These are phyloP conservation scores for Kodamaea kaohsiungensis DNA, from an alignment of 805 yeast genomes.

Conservation along the genomic window DNA sequence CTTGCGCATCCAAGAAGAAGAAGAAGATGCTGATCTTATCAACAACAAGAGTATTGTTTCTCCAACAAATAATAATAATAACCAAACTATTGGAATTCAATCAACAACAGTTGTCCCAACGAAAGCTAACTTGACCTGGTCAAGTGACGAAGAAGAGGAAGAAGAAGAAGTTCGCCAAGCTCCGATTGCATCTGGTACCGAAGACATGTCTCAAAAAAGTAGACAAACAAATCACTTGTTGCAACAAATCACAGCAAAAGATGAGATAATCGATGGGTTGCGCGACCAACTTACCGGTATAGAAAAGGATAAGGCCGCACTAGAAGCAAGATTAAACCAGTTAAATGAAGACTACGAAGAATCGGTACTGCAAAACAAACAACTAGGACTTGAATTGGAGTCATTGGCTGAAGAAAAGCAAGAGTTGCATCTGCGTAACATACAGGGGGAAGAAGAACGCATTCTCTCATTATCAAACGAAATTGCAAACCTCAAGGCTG, in stretches of 20 bases:
- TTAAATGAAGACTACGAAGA: slow-evolving; percentile 25
- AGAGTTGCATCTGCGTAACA: slow-evolving; percentile 8
- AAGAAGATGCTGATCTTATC: background rate
- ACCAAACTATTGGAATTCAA: slow-evolving; percentile 47
- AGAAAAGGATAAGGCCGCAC: slow-evolving; percentile 11
- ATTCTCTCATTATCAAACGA: background rate
- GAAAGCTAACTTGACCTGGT: slow-evolving; percentile 84
- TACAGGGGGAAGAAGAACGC: background rate
- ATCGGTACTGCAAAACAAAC: slow-evolving; percentile 20
- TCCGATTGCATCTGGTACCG: slow-evolving; percentile 7
- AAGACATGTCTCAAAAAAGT: slow-evolving; percentile 8
- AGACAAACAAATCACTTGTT: slow-evolving; percentile 7
- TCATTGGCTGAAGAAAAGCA: slow-evolving; percentile 10
- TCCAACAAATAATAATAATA: slow-evolving; percentile 1
- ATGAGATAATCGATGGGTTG: slow-evolving; percentile 11
- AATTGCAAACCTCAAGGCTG: background rate
- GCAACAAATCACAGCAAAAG: slow-evolving; percentile 3
- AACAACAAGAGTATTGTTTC: background rate
- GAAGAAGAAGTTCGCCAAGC: slow-evolving; percentile 24
- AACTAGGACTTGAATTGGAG: slow-evolving; percentile 22
- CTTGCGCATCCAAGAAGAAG: slow-evolving; percentile 4
- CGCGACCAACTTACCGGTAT: slow-evolving; percentile 7
- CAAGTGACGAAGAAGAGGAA: slow-evolving; percentile 82
- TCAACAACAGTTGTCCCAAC: slow-evolving; percentile 78
- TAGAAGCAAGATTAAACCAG: slow-evolving; percentile 19